Evolutionary conservation across 2,329 filamentous ascomycete species (phyloP), one percentile per base, ranked within the genome.

Genomic region (Pochonia chlamydosporia): DNA sequence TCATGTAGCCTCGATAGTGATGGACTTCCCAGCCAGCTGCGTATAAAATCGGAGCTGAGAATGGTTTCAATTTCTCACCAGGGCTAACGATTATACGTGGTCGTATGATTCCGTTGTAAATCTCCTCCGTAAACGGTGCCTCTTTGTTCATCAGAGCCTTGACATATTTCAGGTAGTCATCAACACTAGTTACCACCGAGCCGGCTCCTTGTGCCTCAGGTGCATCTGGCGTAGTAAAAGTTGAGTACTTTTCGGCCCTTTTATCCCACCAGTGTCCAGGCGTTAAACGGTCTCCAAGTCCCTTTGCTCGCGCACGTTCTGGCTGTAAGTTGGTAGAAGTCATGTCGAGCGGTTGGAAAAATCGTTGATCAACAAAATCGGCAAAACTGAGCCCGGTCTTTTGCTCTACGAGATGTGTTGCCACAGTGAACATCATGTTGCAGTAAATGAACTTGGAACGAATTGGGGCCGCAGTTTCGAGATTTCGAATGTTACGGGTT

Each of bases 131-230:
- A 13, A 64, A 54, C 0, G 58, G 61, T 0, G 42, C 49, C 16
- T 59, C 43, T 0, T 33, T 48, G 37, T 59, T 55, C 47, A 63
- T 50, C 28, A 64, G 40, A 0, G 60, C 59, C 28, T 54, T 52
- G 40, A 63, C 50, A 46, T 54, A 64, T 43, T 56, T 62, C 47
- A 61, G 47, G 39, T 59, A 59, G 42, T 64, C 62, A 18, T 55
- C 57, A 7, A 51, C 59, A 5, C 54, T 63, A 1, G 61, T 53
- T 9, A 63, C 44, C 5, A 64, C 48, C 1, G 56, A 62, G 3
- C 62, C 60, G 0, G 62, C 62, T 0, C 62, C 62, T 40, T 64
- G 56, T 1, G 51, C 57, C 43, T 64, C 62, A 0, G 56, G 57
- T 4, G 49, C 51, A 20, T 59, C 45, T 2, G 24, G 42, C 14